These are phyloP conservation scores for Rheum nobile DNA, from an alignment of 148 eudicot genomes.

Conservation along the genomic window DNA sequence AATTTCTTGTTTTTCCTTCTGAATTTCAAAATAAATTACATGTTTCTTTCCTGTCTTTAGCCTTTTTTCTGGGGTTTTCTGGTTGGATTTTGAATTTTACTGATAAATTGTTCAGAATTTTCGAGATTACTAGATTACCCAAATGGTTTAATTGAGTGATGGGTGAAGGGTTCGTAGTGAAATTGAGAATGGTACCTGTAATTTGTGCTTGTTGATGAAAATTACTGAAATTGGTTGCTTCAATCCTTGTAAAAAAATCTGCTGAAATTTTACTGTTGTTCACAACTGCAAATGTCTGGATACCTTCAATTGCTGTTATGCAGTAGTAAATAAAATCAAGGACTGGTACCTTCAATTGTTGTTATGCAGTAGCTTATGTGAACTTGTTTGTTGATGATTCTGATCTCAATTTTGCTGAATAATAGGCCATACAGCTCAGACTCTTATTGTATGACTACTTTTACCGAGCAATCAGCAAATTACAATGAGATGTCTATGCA, in stretches of 20 bases:
- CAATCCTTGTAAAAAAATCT: too few relatives aligned
- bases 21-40: not conserved
- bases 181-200: not conserved
- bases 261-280: too few relatives aligned
- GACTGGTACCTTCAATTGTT: not conserved
- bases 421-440: not conserved
- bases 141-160: not conserved
- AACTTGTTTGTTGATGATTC: not conserved
- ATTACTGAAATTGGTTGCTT: not conserved
- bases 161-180: not conserved
- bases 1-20: too few relatives aligned
- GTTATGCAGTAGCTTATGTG: not conserved
- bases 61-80: not conserved
- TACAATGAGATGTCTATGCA: constrained; percentile 80
- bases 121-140: not conserved
- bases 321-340: too few relatives aligned
- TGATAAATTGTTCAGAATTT: not conserved
- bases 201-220: not conserved
- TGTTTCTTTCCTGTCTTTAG: not conserved
- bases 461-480: constrained; percentile 45
- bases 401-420: not conserved
- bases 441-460: constrained; percentile 32
- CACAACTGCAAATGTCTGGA: too few relatives aligned
- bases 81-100: not conserved
- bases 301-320: too few relatives aligned